Conservation (phyloP, 176 grass and related monocot genomes). For the Oryza glaberrima region DNA sequence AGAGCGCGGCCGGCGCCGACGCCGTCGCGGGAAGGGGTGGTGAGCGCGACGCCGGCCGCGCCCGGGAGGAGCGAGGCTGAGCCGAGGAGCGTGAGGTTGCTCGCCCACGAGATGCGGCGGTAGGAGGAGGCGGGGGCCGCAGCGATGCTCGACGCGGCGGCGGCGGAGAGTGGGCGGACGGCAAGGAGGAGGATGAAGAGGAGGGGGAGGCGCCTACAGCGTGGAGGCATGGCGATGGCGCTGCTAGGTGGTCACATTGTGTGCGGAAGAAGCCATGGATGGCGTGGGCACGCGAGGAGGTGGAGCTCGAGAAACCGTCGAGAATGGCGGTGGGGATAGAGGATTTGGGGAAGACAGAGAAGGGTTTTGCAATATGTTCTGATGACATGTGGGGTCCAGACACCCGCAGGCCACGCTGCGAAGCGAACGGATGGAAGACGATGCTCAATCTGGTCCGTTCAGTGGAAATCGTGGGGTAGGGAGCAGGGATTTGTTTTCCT, state of each 20-base stretch:
- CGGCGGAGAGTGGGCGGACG: neutral
- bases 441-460: neutral
- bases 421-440: neutral
- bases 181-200: slow-evolving; percentile 30
- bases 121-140: slow-evolving; percentile 19
- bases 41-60: slow-evolving; percentile 51
- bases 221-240: slow-evolving; percentile 24
- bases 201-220: neutral
- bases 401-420: neutral
- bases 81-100: slow-evolving; percentile 76
- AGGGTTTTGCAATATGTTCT: neutral
- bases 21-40: slow-evolving; percentile 36
- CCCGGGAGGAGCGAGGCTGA: slow-evolving; percentile 59
- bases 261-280: neutral
- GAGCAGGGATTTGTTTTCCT: no score
- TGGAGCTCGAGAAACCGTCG: slow-evolving; percentile 9
- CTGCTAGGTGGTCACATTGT: slow-evolving; percentile 13
- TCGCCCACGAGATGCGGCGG: slow-evolving; percentile 64
- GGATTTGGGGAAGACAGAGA: neutral
- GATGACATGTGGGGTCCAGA: slow-evolving; percentile 15
- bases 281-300: neutral
- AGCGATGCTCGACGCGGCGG: neutral
- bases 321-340: slow-evolving; percentile 6
- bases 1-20: slow-evolving; percentile 49
- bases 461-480: no score